phyloP scores from a whole-genome alignment of 2,329 filamentous ascomycete species.

The Colletotrichum coccodes region DNA sequence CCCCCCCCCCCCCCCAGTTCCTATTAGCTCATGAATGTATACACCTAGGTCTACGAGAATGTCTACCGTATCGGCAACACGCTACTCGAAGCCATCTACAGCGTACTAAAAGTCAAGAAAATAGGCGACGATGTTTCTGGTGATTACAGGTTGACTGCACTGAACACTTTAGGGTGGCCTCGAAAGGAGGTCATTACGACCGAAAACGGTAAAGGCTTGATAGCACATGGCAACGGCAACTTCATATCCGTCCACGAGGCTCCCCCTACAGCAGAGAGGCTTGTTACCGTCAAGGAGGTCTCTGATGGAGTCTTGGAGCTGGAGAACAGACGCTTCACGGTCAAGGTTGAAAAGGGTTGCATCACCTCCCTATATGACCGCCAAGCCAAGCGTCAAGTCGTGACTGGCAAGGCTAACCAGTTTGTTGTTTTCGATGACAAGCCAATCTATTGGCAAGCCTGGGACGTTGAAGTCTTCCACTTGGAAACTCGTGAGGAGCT shows the following conservation, averaged over 20 bases:
- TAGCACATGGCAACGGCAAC: constrained; percentile 39
- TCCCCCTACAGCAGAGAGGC: not conserved
- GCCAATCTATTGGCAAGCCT: constrained; percentile 77
- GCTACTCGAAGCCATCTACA: not conserved
- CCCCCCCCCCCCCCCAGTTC: too few relatives aligned
- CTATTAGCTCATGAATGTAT: not conserved
- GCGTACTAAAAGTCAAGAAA: not conserved
- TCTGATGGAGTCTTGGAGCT: constrained; percentile 63
- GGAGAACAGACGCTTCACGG: constrained; percentile 62
- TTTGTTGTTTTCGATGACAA: constrained; percentile 76
- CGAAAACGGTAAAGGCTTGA: constrained; percentile 38
- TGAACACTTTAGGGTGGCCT: constrained; percentile 72
- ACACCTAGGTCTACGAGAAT: not conserved
- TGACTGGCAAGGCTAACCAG: constrained; percentile 71
- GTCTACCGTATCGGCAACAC: not conserved
- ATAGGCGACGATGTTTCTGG: constrained; percentile 58
- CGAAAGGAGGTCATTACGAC: constrained; percentile 62
- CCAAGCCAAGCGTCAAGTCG: constrained; percentile 64
- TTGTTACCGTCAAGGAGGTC: constrained; percentile 54
- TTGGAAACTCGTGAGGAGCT: constrained; percentile 71
- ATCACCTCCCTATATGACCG: constrained; percentile 72
- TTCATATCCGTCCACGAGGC: constrained; percentile 37
- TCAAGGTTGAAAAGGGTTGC: constrained; percentile 65
- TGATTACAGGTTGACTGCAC: constrained; percentile 65
- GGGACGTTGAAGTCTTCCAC: constrained; percentile 78